Base-by-base conservation (phyloP, 2,329 filamentous ascomycete genomes). In the Pestalotiopsis sp. region DNA sequence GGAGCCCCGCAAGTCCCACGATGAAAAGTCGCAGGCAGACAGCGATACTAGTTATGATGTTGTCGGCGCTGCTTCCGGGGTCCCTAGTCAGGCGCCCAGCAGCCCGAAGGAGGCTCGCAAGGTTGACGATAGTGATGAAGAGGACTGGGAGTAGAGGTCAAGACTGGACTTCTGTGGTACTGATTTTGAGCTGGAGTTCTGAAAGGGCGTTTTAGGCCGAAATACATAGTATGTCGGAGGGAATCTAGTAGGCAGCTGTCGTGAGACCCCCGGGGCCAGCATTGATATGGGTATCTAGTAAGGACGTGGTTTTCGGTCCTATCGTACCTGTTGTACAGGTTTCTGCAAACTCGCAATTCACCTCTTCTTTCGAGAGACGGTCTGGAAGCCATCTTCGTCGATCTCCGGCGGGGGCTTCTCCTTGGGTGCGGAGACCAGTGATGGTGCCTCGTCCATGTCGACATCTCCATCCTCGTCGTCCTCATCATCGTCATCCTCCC, bases 21-120 rank as follows among this genome's bases (percentile, higher is more conserved):
- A 97, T 76, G 92, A 94, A 79, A 94, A 95, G 79, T 97, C 93
- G 31, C 93, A 96, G 73, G 90, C 94, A 7, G 96, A 96, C 75
- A 98, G 95, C 78, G 96, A 99, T 75, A 93, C 93, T 20, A 97
- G 94, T 82, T 99, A 99, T 79, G 96, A 99, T 79, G 87, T 99
- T 41, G 94, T 99, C 60, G 92, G 92, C 7, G 91, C 91, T 5
- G 85, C 90, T 60, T 95, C 92, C 65, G 93, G 92, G 63, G 88
- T 89, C 59, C 90, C 91, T 49, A 97, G 93, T 79, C 92, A 93
- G 72, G 91, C 94, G 20, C 92, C 94, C 27, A 88, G 82, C 77
- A 90, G 88, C 76, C 89, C 89, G 31, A 90, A 88, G 77, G 88
- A 87, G 41, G 75, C 82, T 20, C 83, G 82, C 71, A 87, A 86